Conservation (phyloP, 495 filamentous ascomycete species). For the Aspergillus cavernicola region DNA sequence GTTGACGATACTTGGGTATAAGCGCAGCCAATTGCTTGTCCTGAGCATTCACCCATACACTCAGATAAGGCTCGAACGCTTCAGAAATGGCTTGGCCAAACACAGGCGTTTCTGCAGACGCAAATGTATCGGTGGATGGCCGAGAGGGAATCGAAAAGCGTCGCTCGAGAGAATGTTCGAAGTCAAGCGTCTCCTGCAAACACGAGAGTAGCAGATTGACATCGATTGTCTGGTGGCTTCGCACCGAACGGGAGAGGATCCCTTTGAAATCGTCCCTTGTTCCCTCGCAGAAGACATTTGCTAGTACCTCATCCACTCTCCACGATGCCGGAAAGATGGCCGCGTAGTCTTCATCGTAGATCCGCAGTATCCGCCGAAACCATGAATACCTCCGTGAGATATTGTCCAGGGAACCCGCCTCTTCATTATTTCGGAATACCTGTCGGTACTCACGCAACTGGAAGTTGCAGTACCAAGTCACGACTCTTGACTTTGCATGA, state of each 20-base stretch:
- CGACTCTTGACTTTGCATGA: slow-evolving; percentile 72
- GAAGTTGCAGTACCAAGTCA: slow-evolving; percentile 98
- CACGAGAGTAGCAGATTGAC: slow-evolving; percentile 90
- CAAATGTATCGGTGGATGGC: slow-evolving; percentile 88
- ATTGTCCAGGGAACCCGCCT: slow-evolving; percentile 95
- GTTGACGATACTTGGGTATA: slow-evolving; percentile 84
- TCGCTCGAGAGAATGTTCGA: slow-evolving; percentile 86
- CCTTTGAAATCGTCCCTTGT: slow-evolving; percentile 93
- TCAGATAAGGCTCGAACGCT: slow-evolving; percentile 95
- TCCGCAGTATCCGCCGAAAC: slow-evolving; percentile 94
- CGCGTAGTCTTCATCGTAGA: slow-evolving; percentile 91
- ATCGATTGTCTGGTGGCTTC: slow-evolving; percentile 82
- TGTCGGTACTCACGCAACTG: slow-evolving; percentile 93
- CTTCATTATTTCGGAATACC: slow-evolving; percentile 93
- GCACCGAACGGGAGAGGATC: slow-evolving; percentile 82
- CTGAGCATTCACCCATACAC: slow-evolving; percentile 94
- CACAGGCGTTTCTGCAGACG: slow-evolving; percentile 70
- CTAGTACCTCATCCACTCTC: slow-evolving; percentile 87
- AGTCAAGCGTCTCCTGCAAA: slow-evolving; percentile 94
- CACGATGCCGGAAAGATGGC: slow-evolving; percentile 82
- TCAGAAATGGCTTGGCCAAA: slow-evolving; percentile 94
- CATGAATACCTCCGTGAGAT: slow-evolving; percentile 93
- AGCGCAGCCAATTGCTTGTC: slow-evolving; percentile 82
- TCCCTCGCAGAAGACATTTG: slow-evolving; percentile 89
- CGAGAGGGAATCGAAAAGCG: slow-evolving; percentile 76